Conservation (phyloP, 2,329 filamentous ascomycete species). For the Phyllosticta citrichinensis region DNA sequence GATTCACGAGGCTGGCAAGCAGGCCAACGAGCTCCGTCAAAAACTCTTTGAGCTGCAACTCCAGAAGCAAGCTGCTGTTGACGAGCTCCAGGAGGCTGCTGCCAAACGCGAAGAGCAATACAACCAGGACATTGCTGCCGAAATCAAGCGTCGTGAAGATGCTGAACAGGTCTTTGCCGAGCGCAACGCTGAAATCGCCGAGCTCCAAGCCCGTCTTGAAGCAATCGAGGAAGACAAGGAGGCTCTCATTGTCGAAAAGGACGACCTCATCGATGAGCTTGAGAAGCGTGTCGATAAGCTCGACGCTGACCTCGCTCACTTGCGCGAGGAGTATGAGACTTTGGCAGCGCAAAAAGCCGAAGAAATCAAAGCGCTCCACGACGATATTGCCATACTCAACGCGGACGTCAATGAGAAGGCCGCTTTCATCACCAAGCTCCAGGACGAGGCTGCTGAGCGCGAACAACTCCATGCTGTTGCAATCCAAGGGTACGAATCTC, state of each 20-base stretch:
- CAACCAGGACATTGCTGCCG: slow-evolving; percentile 28
- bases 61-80: slow-evolving; percentile 29
- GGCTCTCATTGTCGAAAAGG: slow-evolving; percentile 22
- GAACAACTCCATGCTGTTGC: slow-evolving; percentile 18
- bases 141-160: slow-evolving; percentile 28
- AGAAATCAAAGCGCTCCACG: slow-evolving; percentile 17
- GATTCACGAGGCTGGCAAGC: slow-evolving; percentile 31
- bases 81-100: slow-evolving; percentile 26
- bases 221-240: slow-evolving; percentile 21
- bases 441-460: slow-evolving; percentile 22
- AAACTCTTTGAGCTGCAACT: slow-evolving; percentile 39
- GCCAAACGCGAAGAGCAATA: slow-evolving; percentile 31
- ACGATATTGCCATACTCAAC: slow-evolving; percentile 27
- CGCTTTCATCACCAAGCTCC: slow-evolving; percentile 19
- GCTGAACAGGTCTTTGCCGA: slow-evolving; percentile 28
- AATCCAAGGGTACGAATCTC: slow-evolving; percentile 20
- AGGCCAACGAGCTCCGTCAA: slow-evolving; percentile 39
- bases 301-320: slow-evolving; percentile 23
- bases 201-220: slow-evolving; percentile 25
- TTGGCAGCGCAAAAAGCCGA: slow-evolving; percentile 20
- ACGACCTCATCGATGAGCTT: slow-evolving; percentile 22
- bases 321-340: slow-evolving; percentile 21
- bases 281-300: slow-evolving; percentile 26
- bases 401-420: slow-evolving; percentile 23
- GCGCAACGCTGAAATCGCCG: slow-evolving; percentile 23